phyloP scores from a whole-genome alignment of 2,329 filamentous ascomycete species.

The Xylaria sp. region DNA sequence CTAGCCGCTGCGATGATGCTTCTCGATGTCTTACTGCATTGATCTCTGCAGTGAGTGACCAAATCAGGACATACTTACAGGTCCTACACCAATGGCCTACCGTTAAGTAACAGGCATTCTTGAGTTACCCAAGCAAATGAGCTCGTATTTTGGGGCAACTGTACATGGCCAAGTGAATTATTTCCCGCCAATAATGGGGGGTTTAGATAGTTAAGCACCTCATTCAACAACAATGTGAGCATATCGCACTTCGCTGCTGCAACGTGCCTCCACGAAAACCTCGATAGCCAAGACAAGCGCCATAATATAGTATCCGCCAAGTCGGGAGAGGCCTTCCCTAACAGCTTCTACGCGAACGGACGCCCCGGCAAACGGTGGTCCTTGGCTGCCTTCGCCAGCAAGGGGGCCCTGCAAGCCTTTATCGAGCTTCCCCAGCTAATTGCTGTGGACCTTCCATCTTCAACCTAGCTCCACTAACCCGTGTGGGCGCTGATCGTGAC shows the following conservation, averaged over 20 bases:
- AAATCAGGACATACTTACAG: neutral
- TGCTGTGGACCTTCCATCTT: conserved; percentile 44
- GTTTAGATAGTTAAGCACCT: neutral
- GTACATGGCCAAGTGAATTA: neutral
- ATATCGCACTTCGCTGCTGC: neutral
- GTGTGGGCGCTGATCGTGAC: conserved; percentile 26
- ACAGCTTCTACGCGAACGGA: neutral
- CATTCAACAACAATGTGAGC: neutral
- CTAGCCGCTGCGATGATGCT: neutral
- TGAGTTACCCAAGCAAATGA: neutral
- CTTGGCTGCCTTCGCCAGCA: conserved; percentile 10
- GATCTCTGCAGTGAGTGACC: neutral
- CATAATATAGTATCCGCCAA: conserved; percentile 1
- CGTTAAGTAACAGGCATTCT: neutral
- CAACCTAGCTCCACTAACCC: conserved; percentile 33
- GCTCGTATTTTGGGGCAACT: neutral
- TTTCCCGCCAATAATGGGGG: neutral
- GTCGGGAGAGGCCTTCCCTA: conserved; percentile 21
- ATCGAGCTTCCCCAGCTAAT: conserved; percentile 28
- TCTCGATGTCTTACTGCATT: neutral
- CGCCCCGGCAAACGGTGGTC: conserved; percentile 1
- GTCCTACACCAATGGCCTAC: neutral
- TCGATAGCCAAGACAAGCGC: conserved; percentile 1
- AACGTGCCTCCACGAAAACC: neutral
- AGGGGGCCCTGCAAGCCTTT: conserved; percentile 27